A percentile compares a stretch with the other conserved stretches of the same genome.
Conservation (phyloP, 208 protist genomes). For the Trypanosoma grayi region DNA sequence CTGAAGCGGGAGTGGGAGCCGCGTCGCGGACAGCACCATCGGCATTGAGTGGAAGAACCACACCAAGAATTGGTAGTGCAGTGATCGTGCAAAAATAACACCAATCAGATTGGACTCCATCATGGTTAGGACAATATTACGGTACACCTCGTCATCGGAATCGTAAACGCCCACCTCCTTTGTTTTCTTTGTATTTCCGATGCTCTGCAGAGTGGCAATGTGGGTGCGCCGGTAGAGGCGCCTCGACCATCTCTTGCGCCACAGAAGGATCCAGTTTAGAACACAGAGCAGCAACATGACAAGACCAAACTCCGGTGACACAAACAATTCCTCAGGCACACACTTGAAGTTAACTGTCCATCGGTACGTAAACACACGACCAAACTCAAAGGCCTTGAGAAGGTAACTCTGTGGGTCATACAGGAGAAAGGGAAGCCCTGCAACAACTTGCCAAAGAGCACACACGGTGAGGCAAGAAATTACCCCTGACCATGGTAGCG, state of each 20-base stretch:
- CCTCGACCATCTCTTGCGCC: conserved; percentile 45
- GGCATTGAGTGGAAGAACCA: conserved; percentile 92
- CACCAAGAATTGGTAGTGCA: conserved; percentile 95
- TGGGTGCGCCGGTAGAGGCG: conserved; percentile 20
- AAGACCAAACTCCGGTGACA: conserved; percentile 31
- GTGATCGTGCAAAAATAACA: conserved; percentile 70
- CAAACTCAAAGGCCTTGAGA: conserved; percentile 58
- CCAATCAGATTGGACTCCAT: conserved; percentile 92
- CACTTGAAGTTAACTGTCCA: conserved; percentile 86
- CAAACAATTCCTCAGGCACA: conserved; percentile 53
- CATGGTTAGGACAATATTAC: conserved; percentile 63
- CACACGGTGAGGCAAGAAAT: conserved; percentile 51
- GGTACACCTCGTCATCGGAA: conserved; percentile 20
- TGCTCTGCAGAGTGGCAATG: conserved; percentile 17
- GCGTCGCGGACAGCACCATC: conserved; percentile 53
- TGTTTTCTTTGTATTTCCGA: background rate
- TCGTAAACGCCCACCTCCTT: background rate
- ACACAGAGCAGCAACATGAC: conserved; percentile 48
- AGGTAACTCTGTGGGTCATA: conserved; percentile 47
- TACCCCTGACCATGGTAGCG: conserved; percentile 55
- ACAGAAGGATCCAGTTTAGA: conserved; percentile 54
- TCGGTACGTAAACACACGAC: conserved; percentile 58
- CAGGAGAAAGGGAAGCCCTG: conserved; percentile 63
- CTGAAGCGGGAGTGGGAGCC: conserved; percentile 31
- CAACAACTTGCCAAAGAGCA: conserved; percentile 55